A percentile compares a stretch with the other conserved stretches of the same genome.
These are phyloP conservation scores for Otatea glauca DNA, from an alignment of 176 grass and related monocot genomes.

Conservation along the genomic window DNA sequence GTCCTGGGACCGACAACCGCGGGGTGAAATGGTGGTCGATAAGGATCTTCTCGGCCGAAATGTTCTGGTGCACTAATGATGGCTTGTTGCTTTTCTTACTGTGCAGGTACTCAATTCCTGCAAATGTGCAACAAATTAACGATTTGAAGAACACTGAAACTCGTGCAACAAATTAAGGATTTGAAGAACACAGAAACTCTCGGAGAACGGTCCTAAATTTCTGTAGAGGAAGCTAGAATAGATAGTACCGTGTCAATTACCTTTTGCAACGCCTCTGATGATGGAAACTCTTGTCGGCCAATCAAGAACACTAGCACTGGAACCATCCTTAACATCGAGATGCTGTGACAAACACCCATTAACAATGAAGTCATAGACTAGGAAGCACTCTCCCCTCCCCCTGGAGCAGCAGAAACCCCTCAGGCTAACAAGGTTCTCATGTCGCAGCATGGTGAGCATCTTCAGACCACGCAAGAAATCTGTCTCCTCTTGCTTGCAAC, in stretches of 20 bases:
- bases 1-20: conserved; percentile 57
- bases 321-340: conserved; percentile 56
- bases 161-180: background rate
- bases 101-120: conserved; percentile 92
- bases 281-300: conserved; percentile 87
- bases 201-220: background rate
- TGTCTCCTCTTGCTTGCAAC: conserved; percentile 93
- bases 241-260: conserved; percentile 25
- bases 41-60: conserved; percentile 87
- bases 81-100: conserved; percentile 67
- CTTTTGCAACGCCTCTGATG: conserved; percentile 86
- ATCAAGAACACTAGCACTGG: conserved; percentile 60
- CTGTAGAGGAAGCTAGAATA: background rate
- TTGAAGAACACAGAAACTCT: background rate
- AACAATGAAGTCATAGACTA: conserved; percentile 84
- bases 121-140: background rate
- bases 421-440: conserved; percentile 79
- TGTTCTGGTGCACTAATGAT: conserved; percentile 85
- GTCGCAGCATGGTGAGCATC: conserved; percentile 68
- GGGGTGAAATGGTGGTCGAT: conserved; percentile 74
- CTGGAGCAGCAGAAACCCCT: conserved; percentile 95
- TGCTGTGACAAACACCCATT: conserved; percentile 76
- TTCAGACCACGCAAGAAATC: conserved; percentile 92
- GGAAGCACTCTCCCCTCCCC: conserved; percentile 82
- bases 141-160: background rate